Conservation (phyloP, 1,284 basidiomycete species). For the Papiliotrema flavescens region DNA sequence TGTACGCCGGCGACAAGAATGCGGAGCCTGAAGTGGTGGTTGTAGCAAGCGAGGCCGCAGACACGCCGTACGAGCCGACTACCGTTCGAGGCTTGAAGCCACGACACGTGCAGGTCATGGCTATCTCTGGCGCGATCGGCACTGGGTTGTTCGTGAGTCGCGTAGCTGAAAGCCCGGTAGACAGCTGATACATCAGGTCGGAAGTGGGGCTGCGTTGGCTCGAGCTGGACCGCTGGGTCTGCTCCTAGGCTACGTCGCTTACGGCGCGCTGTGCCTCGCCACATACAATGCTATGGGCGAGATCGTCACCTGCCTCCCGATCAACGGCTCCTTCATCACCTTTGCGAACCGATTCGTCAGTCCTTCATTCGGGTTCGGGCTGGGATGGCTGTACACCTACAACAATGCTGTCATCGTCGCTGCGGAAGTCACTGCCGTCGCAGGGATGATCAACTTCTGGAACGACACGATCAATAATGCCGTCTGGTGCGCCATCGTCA, state of each 20-base stretch:
- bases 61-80: too few species aligned
- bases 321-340: slow-evolving; percentile 12
- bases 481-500: slow-evolving; percentile 49
- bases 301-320: slow-evolving; percentile 14
- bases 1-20: too few species aligned
- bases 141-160: slow-evolving; percentile 51
- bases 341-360: slow-evolving; percentile 14
- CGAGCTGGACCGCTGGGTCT: slow-evolving; percentile 10
- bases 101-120: slow-evolving; percentile 3
- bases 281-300: slow-evolving; percentile 18
- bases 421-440: background rate
- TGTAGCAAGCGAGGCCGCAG: too few species aligned
- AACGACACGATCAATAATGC: slow-evolving; percentile 49
- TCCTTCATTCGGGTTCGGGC: slow-evolving; percentile 3
- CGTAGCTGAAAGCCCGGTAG: too few species aligned
- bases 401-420: slow-evolving; percentile 3
- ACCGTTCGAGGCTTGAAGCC: too few species aligned
- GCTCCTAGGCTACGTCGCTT: slow-evolving; percentile 8
- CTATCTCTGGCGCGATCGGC: slow-evolving; percentile 48
- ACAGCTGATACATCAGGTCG: too few species aligned
- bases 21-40: too few species aligned
- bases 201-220: slow-evolving; percentile 4
- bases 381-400: slow-evolving; percentile 12
- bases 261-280: slow-evolving; percentile 6
- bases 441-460: slow-evolving; percentile 28